Evolutionary conservation across 2,329 filamentous ascomycete genomes (phyloP).

Genomic region (Stenocarpella maydis): DNA sequence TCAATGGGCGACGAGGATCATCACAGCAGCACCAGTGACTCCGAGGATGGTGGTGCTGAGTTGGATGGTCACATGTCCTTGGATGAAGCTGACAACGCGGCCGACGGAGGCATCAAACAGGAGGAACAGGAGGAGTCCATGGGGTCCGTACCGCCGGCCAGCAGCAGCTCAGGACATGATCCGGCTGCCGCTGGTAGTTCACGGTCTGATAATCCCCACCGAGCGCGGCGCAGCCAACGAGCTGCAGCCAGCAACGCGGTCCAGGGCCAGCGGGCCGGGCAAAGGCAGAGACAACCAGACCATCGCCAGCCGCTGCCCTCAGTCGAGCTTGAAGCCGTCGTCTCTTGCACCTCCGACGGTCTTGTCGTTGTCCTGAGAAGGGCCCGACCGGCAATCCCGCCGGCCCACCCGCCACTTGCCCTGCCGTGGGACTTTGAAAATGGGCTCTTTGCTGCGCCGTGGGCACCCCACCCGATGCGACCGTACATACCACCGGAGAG

Average conservation of each 20-base stretch:
- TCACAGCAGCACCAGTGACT: constrained; percentile 48
- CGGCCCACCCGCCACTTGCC: constrained; percentile 57
- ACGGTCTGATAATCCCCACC: constrained; percentile 35
- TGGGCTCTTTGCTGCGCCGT: constrained; percentile 81
- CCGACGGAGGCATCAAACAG: constrained; percentile 49
- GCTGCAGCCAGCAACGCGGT: not conserved
- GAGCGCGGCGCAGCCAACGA: not conserved
- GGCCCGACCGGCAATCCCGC: constrained; percentile 75
- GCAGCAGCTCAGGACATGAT: constrained; percentile 18
- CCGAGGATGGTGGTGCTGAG: constrained; percentile 56
- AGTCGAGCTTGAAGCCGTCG: constrained; percentile 85
- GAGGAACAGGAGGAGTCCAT: constrained; percentile 36
- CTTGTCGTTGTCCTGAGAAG: constrained; percentile 81
- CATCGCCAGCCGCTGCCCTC: constrained; percentile 48
- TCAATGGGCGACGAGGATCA: constrained; percentile 48
- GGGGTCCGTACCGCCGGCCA: constrained; percentile 30
- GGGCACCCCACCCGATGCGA: constrained; percentile 73
- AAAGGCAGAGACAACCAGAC: constrained; percentile 21
- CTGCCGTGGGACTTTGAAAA: constrained; percentile 58
- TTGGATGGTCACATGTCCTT: constrained; percentile 54
- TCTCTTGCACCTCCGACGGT: constrained; percentile 89
- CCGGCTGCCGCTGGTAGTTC: constrained; percentile 37
- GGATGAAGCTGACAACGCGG: constrained; percentile 43
- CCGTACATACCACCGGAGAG: constrained; percentile 53
- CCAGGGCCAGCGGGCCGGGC: constrained; percentile 3